Percentiles rank a stretch among this genome's conserved stretches.
Evolutionary conservation across 2,329 filamentous ascomycete species (phyloP).

Genomic region (Aspergillus transmontanensis): DNA sequence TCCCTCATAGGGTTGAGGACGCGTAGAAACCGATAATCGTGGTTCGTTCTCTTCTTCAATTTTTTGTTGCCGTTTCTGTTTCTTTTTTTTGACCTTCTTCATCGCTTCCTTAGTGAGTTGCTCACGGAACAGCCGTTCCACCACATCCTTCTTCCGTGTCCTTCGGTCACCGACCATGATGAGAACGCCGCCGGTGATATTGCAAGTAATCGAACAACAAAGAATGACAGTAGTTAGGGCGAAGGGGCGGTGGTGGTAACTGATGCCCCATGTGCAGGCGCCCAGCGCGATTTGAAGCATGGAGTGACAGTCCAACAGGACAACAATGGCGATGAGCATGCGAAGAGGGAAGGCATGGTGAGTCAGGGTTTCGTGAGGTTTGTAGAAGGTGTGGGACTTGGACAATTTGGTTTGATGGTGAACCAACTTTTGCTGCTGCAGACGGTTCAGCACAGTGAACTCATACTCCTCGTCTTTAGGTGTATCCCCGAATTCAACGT

Average conservation of each 20-base stretch:
- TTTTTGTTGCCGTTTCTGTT: slow-evolving; percentile 31
- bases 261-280: slow-evolving; percentile 75
- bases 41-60: slow-evolving; percentile 1
- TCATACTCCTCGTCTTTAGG: slow-evolving; percentile 53
- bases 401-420: slow-evolving; percentile 80
- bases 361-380: slow-evolving; percentile 81
- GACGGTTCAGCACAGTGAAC: slow-evolving; percentile 63
- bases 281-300: slow-evolving; percentile 79
- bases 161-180: slow-evolving; percentile 75
- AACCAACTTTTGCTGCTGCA: slow-evolving; percentile 69
- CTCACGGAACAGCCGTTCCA: slow-evolving; percentile 75
- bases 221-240: slow-evolving; percentile 81
- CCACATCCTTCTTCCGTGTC: slow-evolving; percentile 83
- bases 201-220: slow-evolving; percentile 74
- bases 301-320: slow-evolving; percentile 77
- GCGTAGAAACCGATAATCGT: slow-evolving; percentile 2
- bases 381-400: slow-evolving; percentile 86
- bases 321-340: slow-evolving; percentile 74
- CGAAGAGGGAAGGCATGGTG: slow-evolving; percentile 77
- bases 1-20: slow-evolving; percentile 17
- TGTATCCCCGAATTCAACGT: slow-evolving; percentile 48
- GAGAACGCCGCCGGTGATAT: slow-evolving; percentile 73
- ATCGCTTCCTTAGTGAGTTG: slow-evolving; percentile 71
- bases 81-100: slow-evolving; percentile 56
- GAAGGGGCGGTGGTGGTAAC: slow-evolving; percentile 67